phyloP scores from a whole-genome alignment of 2,329 filamentous ascomycete genomes.

The Colletotrichum orbiculare region DNA sequence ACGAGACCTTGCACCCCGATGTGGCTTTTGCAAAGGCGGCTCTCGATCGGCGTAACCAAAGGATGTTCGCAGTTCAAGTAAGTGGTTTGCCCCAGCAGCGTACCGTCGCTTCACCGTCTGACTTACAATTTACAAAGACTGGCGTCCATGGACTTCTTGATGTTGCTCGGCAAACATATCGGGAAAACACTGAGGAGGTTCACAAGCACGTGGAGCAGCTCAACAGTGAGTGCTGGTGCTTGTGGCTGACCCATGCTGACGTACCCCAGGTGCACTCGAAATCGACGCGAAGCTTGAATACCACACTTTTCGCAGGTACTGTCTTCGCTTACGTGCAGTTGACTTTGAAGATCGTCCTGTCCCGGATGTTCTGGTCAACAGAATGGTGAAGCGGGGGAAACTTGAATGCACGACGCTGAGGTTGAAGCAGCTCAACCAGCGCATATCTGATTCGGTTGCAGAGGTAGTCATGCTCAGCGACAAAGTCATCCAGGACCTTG shows the following conservation, averaged over 20 bases:
- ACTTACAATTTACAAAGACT: slow-evolving; percentile 57
- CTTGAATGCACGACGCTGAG: slow-evolving; percentile 90
- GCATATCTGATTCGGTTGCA: slow-evolving; percentile 82
- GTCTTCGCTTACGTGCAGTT: slow-evolving; percentile 71
- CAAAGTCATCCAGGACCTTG: slow-evolving; percentile 76
- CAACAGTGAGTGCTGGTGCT: slow-evolving; percentile 59
- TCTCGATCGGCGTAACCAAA: slow-evolving; percentile 88
- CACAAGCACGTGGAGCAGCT: slow-evolving; percentile 76
- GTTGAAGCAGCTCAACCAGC: slow-evolving; percentile 82
- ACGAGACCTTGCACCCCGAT: slow-evolving; percentile 80
- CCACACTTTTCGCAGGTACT: slow-evolving; percentile 83
- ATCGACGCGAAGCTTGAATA: slow-evolving; percentile 77
- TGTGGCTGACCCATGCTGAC: neutral
- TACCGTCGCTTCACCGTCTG: slow-evolving; percentile 31
- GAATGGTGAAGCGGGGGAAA: slow-evolving; percentile 75
- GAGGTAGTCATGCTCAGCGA: slow-evolving; percentile 89
- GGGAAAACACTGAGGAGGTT: slow-evolving; percentile 85
- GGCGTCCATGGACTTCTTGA: slow-evolving; percentile 88
- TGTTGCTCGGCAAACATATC: slow-evolving; percentile 88
- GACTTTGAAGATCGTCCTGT: slow-evolving; percentile 71
- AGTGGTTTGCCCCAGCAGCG: neutral
- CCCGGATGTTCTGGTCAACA: slow-evolving; percentile 81
- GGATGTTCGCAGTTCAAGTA: slow-evolving; percentile 88
- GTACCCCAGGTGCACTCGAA: slow-evolving; percentile 61
- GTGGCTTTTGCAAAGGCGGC: slow-evolving; percentile 82